Base-by-base conservation (phyloP, 2,329 filamentous ascomycete genomes). In the Arthrobotrys sinensis region DNA sequence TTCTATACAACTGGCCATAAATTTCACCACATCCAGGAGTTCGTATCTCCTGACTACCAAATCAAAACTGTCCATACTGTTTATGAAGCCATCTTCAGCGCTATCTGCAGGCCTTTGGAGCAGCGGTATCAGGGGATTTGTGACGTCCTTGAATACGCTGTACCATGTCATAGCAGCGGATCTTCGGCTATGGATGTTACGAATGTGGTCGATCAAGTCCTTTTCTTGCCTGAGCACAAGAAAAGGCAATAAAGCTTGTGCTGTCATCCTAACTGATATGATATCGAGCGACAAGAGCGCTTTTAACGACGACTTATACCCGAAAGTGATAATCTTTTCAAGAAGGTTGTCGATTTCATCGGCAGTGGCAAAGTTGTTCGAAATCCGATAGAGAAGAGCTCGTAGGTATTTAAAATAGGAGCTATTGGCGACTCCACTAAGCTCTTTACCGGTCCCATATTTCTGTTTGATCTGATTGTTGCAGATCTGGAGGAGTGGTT, bases 381-480 rank as follows among this genome's bases (percentile, higher is more conserved):
- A 71, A 34, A 71, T 28, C 6, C 12, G 16, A n/a, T 43, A 71
- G 14, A 71, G 8, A 11, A 71, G 43, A 5, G 32, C n/a, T 24
- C 21, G 34, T 12, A 71, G 14, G 43, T 45, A 53, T 21, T 71
- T 64, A 28, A 63, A 71, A 36, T 71, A 71, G 16, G 8, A n/a
- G 21, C 45, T 63, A 19, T 34, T 48, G 5, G 45, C 36, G 14
- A 71, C 67, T 46, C 67, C 16, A n/a, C 55, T 57, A 7, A 71
- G 19, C 8, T 71, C 55, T 36, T 46, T 64, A 1, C 46, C 16
- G 6, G 1, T 19, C 3, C 52, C 52, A 21, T 45, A 52, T 11
- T 12, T 36, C 36, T 16, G 16, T 14, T 52, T 14, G 7, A 71
- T 16, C 11, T 64, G 19, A 2, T 12, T 8, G 10, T 53, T 14